Percentiles rank a stretch among this genome's conserved stretches.
phyloP scores from a whole-genome alignment of 352 stramenopile species.

The Hyaloperonospora arabidopsidis region DNA sequence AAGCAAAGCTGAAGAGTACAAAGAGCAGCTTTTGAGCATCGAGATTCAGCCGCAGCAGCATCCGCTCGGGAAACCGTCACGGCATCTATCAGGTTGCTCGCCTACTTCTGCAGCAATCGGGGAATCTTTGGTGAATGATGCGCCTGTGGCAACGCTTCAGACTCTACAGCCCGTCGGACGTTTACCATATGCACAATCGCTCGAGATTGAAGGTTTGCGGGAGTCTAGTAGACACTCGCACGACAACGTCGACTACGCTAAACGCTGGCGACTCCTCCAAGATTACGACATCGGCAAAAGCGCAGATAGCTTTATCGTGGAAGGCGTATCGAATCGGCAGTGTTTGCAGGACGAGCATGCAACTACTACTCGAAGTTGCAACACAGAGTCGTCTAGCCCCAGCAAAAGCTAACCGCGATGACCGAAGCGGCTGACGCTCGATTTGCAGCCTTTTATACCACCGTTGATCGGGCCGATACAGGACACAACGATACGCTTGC shows the following conservation, averaged over 20 bases:
- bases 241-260: constrained; percentile 36
- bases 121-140: constrained; percentile 17
- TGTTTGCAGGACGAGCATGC: too few relatives aligned
- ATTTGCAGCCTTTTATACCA: too few relatives aligned
- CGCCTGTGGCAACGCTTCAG: constrained; percentile 22
- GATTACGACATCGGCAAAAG: constrained; percentile 6
- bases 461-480: too few relatives aligned
- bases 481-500: too few relatives aligned
- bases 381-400: too few relatives aligned
- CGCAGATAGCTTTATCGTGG: neutral
- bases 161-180: constrained; percentile 45
- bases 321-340: too few relatives aligned
- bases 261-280: constrained; percentile 26
- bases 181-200: constrained; percentile 67
- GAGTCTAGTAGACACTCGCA: constrained; percentile 52
- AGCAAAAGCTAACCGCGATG: too few relatives aligned
- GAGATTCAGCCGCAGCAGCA: constrained; percentile 11
- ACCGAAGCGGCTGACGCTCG: too few relatives aligned
- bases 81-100: constrained; percentile 27
- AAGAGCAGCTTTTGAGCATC: constrained; percentile 11
- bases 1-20: constrained; percentile 17
- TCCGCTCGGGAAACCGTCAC: constrained; percentile 7
- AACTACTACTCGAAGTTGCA: too few relatives aligned
- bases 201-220: constrained; percentile 74
- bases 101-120: constrained; percentile 24